phyloP scores from a whole-genome alignment of 306 rosid genomes.

The Casuarina cunninghamiana region DNA sequence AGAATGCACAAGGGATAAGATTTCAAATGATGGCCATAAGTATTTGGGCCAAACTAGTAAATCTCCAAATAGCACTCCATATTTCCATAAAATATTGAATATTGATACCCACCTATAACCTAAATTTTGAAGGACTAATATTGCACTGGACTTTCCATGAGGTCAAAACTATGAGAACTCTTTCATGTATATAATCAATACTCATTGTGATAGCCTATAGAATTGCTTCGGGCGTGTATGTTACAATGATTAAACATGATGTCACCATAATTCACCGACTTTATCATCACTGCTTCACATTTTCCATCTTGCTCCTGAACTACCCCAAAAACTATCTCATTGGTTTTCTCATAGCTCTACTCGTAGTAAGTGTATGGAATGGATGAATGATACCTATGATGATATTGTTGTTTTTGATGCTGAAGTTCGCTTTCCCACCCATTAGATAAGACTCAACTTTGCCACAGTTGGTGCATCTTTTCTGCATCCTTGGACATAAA shows the following conservation, averaged over 20 bases:
- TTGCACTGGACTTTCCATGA: constrained; percentile 17
- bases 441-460: constrained; percentile 65
- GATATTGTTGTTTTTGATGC: constrained; percentile 56
- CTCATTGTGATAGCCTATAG: constrained; percentile 45
- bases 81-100: too few species aligned
- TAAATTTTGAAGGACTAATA: constrained; percentile 10
- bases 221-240: constrained; percentile 46
- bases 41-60: neutral
- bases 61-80: neutral
- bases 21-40: too few species aligned
- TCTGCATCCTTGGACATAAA: constrained; percentile 90
- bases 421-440: constrained; percentile 70
- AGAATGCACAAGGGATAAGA: too few species aligned
- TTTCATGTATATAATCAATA: constrained; percentile 46
- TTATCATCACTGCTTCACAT: constrained; percentile 46
- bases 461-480: constrained; percentile 67
- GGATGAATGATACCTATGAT: constrained; percentile 60
- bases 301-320: constrained; percentile 68
- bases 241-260: constrained; percentile 53
- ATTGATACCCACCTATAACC: constrained; percentile 19
- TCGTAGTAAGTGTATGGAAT: constrained; percentile 64
- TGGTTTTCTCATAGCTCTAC: constrained; percentile 60
- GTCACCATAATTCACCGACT: constrained; percentile 64
- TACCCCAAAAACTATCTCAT: constrained; percentile 79
- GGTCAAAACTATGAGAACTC: constrained; percentile 40